Evolutionary conservation across 73 alveolate species (phyloP), one percentile per base, ranked within the genome.

Genomic region (Blepharisma japonicum): DNA sequence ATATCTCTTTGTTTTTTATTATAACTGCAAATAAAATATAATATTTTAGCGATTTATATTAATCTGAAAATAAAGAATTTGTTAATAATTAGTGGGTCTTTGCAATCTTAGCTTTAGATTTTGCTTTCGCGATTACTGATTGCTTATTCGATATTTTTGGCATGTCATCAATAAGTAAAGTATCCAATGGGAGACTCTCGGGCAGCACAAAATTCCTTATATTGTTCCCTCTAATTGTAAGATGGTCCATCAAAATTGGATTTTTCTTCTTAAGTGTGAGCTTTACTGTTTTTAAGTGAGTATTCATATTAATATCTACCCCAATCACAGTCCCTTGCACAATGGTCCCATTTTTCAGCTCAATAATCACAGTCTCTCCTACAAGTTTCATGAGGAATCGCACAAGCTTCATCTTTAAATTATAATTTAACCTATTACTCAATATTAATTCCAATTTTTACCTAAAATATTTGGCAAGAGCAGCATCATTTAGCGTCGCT

Each of bases 221-320:
- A 76, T 94, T 97, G 84, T 96, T 96, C 50, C 99, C 99, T 87
- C 99, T 86, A 55, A 97, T 93, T 47, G 99, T 97, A 56, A 97
- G 83, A 79, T 97, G 99, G 76, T 97, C 99, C 84, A 96, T 83
- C 50, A 94, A 78, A 6, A 96, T 91, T 9, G 99, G 96, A 38
- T 96, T 98, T 81, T 94, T 93, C 55, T 98, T 99, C 89, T 97
- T 97, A 68, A 94, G 86, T 47, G 98, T 95, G 53, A 55, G 81
- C 1, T 27, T 20, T 11, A 77, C 84, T 6, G 92, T 86, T 68
- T 87, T 86, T 51, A 89, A 77, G 71, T 86, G 96, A 49, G 97
- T 93, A 84, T 94, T 94, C 99, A 97, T 97, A 66, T 98, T 90
- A 56, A 97, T 89, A 84, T 97, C 99, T 32, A 97, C 99, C 68